These are phyloP conservation scores for Stevia rebaudiana DNA, from an alignment of 140 eudicot species.

Conservation along the genomic window DNA sequence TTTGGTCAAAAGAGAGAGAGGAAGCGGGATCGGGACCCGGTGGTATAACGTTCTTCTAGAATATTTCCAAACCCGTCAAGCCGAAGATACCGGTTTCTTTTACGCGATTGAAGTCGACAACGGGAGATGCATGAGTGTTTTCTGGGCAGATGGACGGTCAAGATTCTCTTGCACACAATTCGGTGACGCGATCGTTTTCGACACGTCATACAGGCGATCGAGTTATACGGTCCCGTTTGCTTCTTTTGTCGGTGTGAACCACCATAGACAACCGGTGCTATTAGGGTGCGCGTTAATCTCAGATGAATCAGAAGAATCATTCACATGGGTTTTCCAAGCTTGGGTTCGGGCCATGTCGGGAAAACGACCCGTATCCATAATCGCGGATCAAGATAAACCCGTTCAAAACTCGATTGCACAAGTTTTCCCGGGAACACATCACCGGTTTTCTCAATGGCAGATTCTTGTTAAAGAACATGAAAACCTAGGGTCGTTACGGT, in stretches of 20 bases:
- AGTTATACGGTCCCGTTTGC: slow-evolving; percentile 35
- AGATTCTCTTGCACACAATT: slow-evolving; percentile 41
- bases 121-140: slow-evolving; percentile 33
- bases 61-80: slow-evolving; percentile 38
- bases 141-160: slow-evolving; percentile 44
- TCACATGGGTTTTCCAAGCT: slow-evolving; percentile 36
- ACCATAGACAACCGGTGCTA: slow-evolving; percentile 43
- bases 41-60: slow-evolving; percentile 37
- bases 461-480: slow-evolving; percentile 36
- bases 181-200: slow-evolving; percentile 39
- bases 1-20: slow-evolving; percentile 33
- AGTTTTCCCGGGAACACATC: slow-evolving; percentile 38
- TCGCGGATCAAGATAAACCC: slow-evolving; percentile 38
- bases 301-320: slow-evolving; percentile 41
- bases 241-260: slow-evolving; percentile 37
- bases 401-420: slow-evolving; percentile 31
- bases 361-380: slow-evolving; percentile 29
- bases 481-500: slow-evolving; percentile 32
- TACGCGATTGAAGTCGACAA: slow-evolving; percentile 35
- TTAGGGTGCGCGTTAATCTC: slow-evolving; percentile 39
- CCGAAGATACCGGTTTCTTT: slow-evolving; percentile 40
- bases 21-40: slow-evolving; percentile 23
- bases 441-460: slow-evolving; percentile 41
- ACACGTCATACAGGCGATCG: slow-evolving; percentile 31
- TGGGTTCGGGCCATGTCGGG: slow-evolving; percentile 48